Percentiles rank a stretch among this genome's conserved stretches.
Evolutionary conservation across 768 basidiomycete species (phyloP).

Genomic region (Lyophyllum shimeji): DNA sequence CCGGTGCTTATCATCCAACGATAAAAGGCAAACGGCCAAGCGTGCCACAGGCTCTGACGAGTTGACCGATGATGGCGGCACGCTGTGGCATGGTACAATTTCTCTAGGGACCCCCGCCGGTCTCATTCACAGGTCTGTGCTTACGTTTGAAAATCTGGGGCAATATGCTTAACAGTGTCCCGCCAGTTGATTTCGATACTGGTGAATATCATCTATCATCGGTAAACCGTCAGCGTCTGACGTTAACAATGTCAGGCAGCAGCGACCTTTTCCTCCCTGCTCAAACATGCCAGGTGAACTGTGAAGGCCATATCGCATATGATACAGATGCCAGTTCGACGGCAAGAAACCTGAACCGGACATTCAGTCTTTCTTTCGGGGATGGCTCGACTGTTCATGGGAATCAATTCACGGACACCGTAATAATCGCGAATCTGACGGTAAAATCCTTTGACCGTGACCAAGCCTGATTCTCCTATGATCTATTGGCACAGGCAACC

Average conservation of each 20-base stretch:
- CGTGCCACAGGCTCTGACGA: constrained; percentile 27
- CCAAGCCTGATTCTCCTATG: neutral
- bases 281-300: constrained; percentile 30
- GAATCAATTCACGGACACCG: constrained; percentile 45
- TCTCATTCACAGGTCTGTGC: constrained; percentile 37
- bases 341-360: constrained; percentile 26
- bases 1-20: constrained; percentile 38
- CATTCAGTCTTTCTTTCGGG: constrained; percentile 45
- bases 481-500: constrained; percentile 20
- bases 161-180: neutral
- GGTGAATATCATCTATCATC: constrained; percentile 19
- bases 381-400: constrained; percentile 49
- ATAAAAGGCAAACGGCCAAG: constrained; percentile 18
- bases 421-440: constrained; percentile 42
- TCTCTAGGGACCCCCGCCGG: constrained; percentile 47
- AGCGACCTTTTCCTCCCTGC: constrained; percentile 50
- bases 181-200: constrained; percentile 51
- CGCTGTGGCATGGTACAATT: constrained; percentile 47
- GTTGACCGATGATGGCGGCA: constrained; percentile 35
- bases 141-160: neutral
- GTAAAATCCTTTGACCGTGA: constrained; percentile 21
- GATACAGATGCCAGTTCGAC: constrained; percentile 37
- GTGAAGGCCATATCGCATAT: constrained; percentile 38
- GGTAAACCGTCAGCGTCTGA: neutral
- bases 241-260: constrained; percentile 32